Percentiles rank a stretch among this genome's conserved stretches.
phyloP scores from a whole-genome alignment of 108 stramenopile genomes.

The Cyclostephanos invisitatus region DNA sequence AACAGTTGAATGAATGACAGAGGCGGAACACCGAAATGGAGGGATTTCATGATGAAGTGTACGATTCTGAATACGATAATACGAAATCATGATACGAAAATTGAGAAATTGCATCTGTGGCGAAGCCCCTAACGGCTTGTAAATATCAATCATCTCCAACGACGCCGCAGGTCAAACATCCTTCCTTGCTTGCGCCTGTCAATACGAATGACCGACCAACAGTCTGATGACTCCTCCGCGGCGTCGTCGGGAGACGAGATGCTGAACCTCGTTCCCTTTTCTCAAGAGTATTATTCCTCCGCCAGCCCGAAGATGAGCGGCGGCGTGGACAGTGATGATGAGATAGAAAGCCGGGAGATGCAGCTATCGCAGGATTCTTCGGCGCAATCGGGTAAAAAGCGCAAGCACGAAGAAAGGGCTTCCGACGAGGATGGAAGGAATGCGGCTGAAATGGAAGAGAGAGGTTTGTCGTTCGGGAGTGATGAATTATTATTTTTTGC shows the following conservation, averaged over 20 bases:
- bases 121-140: too few species aligned
- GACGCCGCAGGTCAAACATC: too few species aligned
- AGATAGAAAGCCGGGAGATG: background rate
- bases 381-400: background rate
- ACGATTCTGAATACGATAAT: too few species aligned
- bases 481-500: background rate
- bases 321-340: constrained; percentile 9
- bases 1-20: too few species aligned
- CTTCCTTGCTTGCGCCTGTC: too few species aligned
- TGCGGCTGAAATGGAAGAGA: constrained; percentile 2
- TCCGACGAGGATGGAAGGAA: background rate
- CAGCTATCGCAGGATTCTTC: background rate
- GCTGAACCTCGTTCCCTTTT: constrained; percentile 16
- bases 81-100: too few species aligned
- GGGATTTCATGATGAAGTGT: too few species aligned
- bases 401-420: background rate
- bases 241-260: constrained; percentile 23
- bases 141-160: too few species aligned
- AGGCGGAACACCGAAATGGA: too few species aligned
- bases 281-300: constrained; percentile 6
- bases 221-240: constrained; percentile 16
- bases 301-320: constrained; percentile 3
- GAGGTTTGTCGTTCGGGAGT: constrained; percentile 5
- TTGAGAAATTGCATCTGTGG: too few species aligned
- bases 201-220: constrained; percentile 1